A percentile compares a stretch with the other conserved stretches of the same genome.
phyloP scores from a whole-genome alignment of 1,284 basidiomycete genomes.

The Fomitopsis palustris region DNA sequence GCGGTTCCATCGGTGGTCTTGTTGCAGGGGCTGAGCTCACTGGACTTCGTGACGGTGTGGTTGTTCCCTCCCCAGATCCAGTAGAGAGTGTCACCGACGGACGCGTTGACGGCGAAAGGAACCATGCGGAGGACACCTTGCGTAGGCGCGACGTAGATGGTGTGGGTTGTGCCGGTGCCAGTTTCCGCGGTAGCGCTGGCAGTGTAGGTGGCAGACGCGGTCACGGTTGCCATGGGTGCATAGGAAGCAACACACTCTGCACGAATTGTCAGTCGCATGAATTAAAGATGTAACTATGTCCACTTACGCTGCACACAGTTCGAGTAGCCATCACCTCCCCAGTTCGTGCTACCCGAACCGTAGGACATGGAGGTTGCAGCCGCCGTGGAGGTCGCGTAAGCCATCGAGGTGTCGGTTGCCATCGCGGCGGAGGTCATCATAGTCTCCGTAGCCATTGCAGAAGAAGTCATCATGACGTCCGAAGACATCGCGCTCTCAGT shows the following conservation, averaged over 20 bases:
- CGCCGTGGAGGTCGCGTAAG: constrained; percentile 4
- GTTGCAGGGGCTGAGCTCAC: constrained; percentile 65
- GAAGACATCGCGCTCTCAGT: constrained; percentile 3
- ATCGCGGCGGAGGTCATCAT: constrained; percentile 2
- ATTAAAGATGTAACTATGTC: neutral
- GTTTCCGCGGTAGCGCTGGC: constrained; percentile 20
- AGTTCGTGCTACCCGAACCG: constrained; percentile 63
- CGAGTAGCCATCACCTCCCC: constrained; percentile 57
- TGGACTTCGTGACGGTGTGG: constrained; percentile 77
- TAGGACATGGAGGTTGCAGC: constrained; percentile 31
- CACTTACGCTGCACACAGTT: constrained; percentile 68
- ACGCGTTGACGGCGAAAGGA: constrained; percentile 70
- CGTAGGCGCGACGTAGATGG: constrained; percentile 71
- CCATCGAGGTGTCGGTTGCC: constrained; percentile 1
- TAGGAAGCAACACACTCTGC: constrained; percentile 64
- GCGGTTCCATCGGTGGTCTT: constrained; percentile 46
- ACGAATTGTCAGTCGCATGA: constrained; percentile 5
- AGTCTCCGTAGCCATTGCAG: constrained; percentile 1
- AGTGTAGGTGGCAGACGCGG: constrained; percentile 40
- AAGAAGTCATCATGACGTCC: neutral
- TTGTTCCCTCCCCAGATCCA: constrained; percentile 72
- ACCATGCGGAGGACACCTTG: constrained; percentile 72
- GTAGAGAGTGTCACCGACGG: constrained; percentile 69
- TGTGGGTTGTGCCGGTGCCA: constrained; percentile 53
- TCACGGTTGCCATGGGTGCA: constrained; percentile 36